phyloP scores from a whole-genome alignment of 2,329 filamentous ascomycete genomes.

The Trichoderma afroharzianum region DNA sequence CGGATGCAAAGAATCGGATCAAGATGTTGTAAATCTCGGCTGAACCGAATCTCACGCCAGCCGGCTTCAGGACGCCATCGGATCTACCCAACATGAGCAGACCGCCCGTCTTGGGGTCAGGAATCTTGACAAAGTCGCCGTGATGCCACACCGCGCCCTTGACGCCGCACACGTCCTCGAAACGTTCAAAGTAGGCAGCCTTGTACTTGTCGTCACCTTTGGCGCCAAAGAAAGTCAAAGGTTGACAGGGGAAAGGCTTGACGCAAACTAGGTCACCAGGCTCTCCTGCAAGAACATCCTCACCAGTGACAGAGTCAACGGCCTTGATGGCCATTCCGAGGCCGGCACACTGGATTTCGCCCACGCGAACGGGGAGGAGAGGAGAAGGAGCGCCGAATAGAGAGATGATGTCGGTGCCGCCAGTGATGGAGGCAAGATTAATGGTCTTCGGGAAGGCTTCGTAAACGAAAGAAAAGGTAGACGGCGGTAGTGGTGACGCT shows the following conservation, averaged over 20 bases:
- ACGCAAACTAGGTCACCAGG: slow-evolving; percentile 87
- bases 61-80: slow-evolving; percentile 89
- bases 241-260: slow-evolving; percentile 84
- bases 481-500: slow-evolving; percentile 85
- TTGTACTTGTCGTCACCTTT: slow-evolving; percentile 67
- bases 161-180: slow-evolving; percentile 46
- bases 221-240: slow-evolving; percentile 80
- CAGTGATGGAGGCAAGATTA: slow-evolving; percentile 89
- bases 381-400: slow-evolving; percentile 85
- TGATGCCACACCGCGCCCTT: slow-evolving; percentile 74
- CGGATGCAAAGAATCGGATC: slow-evolving; percentile 71
- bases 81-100: slow-evolving; percentile 88
- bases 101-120: slow-evolving; percentile 67
- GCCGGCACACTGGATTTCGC: slow-evolving; percentile 74
- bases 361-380: slow-evolving; percentile 65
- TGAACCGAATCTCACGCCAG: slow-evolving; percentile 85
- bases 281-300: slow-evolving; percentile 55
- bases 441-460: slow-evolving; percentile 72
- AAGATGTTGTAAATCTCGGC: slow-evolving; percentile 97
- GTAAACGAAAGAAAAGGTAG: slow-evolving; percentile 90
- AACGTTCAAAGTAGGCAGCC: slow-evolving; percentile 83
- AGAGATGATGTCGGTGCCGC: slow-evolving; percentile 94
- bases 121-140: slow-evolving; percentile 77
- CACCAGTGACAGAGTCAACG: slow-evolving; percentile 55
- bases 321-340: slow-evolving; percentile 74